A percentile compares a stretch with the other conserved stretches of the same genome.
Conservation (phyloP, 306 rosid genomes). For the Cucumis cinereus region DNA sequence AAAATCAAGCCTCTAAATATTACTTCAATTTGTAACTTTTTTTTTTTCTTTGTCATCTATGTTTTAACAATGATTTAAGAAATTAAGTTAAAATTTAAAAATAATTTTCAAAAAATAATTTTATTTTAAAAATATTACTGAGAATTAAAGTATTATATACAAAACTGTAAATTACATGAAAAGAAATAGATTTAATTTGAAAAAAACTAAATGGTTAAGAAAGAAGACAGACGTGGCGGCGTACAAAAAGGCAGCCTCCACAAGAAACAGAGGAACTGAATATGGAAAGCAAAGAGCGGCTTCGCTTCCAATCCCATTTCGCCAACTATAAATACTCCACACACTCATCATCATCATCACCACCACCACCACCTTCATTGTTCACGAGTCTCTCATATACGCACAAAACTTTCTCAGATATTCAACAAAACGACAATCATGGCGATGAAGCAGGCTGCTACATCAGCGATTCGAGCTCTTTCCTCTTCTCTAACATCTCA, state of each 20-base stretch:
- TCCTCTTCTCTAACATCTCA: conserved; percentile 14
- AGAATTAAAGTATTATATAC: too few species aligned
- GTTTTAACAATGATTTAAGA: too few species aligned
- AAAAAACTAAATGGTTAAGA: too few species aligned
- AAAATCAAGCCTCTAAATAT: too few species aligned
- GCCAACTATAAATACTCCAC: background rate
- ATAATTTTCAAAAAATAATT: too few species aligned
- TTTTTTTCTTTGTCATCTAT: too few species aligned
- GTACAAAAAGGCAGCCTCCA: background rate
- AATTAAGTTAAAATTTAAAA: too few species aligned
- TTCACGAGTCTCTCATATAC: background rate
- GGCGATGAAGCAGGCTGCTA: conserved; percentile 47
- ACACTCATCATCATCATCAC: background rate
- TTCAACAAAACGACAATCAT: conserved; percentile 1
- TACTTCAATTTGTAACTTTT: too few species aligned
- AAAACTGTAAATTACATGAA: too few species aligned
- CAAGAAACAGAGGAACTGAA: background rate
- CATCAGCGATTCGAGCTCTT: conserved; percentile 34
- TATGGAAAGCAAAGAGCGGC: background rate
- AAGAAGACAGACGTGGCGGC: background rate
- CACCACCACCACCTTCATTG: background rate
- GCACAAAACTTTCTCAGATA: background rate
- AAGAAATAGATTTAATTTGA: too few species aligned
- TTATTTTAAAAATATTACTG: too few species aligned
- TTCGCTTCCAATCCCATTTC: background rate